These are phyloP conservation scores for Porodaedalea pini DNA, from an alignment of 1,284 basidiomycete species.

Conservation along the genomic window DNA sequence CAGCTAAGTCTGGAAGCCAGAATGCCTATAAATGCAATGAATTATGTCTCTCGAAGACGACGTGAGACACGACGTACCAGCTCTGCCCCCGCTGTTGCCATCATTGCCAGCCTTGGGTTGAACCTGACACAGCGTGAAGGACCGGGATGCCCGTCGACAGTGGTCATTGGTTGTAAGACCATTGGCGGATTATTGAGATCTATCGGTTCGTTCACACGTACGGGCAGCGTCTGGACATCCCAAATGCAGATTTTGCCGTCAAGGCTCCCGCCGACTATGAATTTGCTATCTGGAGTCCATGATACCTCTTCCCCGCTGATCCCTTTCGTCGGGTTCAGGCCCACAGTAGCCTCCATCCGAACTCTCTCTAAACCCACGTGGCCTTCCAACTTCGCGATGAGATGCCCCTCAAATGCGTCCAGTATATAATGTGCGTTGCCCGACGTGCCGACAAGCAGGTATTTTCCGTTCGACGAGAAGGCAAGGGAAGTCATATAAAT, in stretches of 20 bases:
- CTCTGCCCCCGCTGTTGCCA: conserved; percentile 82
- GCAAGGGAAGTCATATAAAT: conserved; percentile 89
- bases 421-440: conserved; percentile 90
- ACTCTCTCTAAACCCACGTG: conserved; percentile 76
- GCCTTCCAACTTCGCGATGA: conserved; percentile 82
- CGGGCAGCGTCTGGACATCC: conserved; percentile 66
- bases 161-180: conserved; percentile 52
- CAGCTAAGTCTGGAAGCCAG: conserved; percentile 72
- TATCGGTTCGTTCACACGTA: conserved; percentile 42
- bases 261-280: conserved; percentile 76
- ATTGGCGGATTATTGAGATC: conserved; percentile 51
- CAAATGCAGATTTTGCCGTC: conserved; percentile 80
- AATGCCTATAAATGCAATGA: conserved; percentile 56
- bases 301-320: conserved; percentile 86
- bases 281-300: conserved; percentile 92
- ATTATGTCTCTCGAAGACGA: conserved; percentile 12
- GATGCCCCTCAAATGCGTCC: conserved; percentile 81
- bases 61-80: conserved; percentile 52
- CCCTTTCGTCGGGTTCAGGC: conserved; percentile 69
- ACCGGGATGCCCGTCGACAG: conserved; percentile 74
- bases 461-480: conserved; percentile 89
- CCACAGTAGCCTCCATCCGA: conserved; percentile 47
- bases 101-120: conserved; percentile 86
- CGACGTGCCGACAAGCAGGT: conserved; percentile 89
- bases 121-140: conserved; percentile 82